Evolutionary conservation across 2,329 filamentous ascomycete species (phyloP), one percentile per base, ranked within the genome.

Genomic region (Ceratocystis papillata): DNA sequence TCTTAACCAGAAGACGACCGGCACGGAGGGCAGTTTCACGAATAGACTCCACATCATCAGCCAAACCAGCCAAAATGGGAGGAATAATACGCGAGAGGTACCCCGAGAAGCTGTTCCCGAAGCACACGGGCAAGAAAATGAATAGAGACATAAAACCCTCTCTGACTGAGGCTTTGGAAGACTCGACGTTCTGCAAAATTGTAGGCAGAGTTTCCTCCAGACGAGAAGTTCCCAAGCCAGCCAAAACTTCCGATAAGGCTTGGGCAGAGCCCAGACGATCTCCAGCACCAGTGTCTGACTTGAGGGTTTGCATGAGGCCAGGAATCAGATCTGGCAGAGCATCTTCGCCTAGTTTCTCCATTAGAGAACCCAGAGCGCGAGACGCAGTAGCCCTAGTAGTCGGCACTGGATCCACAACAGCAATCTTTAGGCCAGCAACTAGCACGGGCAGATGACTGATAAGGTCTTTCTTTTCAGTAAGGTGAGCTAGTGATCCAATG

Each of bases 101-200:
- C 73, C 90, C 91, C 71, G 94, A 88, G 73, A 99, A 99, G 75
- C 92, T 96, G 81, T 99, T 99, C 72, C 94, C 94, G 72, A 99
- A 99, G 78, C 94, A 99, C 64, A 96, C 94, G 12, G 94, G 94
- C 78, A 99, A 85, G 83, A 96, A 99, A 70, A 99, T 97, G 77
- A 99, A 99, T 50, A 99, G 83, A 6, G 94, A 96, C 94, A 99
- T 99, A 79, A 99, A 99, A 59, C 94, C 94, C 80, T 99, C 94
- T 72, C 94, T 87, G 69, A 99, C 90, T 65, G 91, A 86, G 20
- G 94, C 75, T 76, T 96, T 96, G 70, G 87, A 85, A 72, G 93
- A 97, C 71, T 90, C 87, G 70, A 96, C 93, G 72, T 99, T 99
- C 73, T 97, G 93, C 50, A 99, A 78, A 71, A 99, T 96, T 12